Evolutionary conservation across 257 asterid species (phyloP).

Genomic region (Fraxinus anomala): DNA sequence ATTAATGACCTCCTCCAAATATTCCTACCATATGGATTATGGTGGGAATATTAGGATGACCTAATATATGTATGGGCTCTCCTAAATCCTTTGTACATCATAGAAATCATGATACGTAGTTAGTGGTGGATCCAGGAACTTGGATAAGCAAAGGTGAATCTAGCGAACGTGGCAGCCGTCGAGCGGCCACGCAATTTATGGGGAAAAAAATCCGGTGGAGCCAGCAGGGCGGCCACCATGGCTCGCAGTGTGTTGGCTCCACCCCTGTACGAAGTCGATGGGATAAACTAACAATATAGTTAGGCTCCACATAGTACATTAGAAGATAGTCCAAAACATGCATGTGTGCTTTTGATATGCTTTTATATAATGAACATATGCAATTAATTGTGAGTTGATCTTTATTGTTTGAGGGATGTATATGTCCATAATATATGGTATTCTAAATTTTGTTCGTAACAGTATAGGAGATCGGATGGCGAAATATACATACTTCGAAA

Average conservation of each 20-base stretch:
- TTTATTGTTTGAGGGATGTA: background rate
- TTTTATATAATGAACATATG: background rate
- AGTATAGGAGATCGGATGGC: background rate
- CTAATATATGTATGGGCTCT: background rate
- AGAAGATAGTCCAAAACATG: background rate
- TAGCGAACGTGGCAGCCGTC: no score
- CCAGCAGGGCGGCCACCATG: no score
- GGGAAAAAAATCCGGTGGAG: no score
- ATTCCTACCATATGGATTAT: no score
- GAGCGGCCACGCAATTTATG: no score
- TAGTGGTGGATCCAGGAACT: no score
- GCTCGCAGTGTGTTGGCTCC: no score
- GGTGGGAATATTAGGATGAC: background rate
- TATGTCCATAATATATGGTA: background rate
- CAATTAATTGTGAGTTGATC: background rate
- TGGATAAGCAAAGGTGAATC: no score
- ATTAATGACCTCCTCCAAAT: background rate
- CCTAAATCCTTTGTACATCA: background rate
- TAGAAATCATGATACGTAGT: background rate
- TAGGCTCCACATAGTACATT: background rate
- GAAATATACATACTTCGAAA: slow-evolving; percentile 57
- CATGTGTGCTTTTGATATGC: background rate
- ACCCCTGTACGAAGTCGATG: background rate
- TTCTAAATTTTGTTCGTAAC: background rate
- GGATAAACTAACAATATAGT: background rate